Percentiles rank a stretch among this genome's conserved stretches.
phyloP scores from a whole-genome alignment of 2,329 filamentous ascomycete genomes.

The Aspergillus latus region DNA sequence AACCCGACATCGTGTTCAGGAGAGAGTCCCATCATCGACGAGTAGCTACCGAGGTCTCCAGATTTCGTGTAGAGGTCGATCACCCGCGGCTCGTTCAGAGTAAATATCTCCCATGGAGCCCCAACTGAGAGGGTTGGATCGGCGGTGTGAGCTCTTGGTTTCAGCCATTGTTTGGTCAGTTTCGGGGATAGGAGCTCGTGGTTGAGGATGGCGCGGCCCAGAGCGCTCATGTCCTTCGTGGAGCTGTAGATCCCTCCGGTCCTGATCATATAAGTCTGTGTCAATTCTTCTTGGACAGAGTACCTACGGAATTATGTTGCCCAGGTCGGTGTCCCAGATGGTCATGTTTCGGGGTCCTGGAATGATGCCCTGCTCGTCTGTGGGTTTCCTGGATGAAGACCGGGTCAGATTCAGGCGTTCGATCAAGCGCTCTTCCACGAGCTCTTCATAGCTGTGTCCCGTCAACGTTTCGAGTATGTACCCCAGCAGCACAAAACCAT shows the following conservation, averaged over 20 bases:
- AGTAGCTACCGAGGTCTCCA: slow-evolving; percentile 28
- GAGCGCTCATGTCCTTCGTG: slow-evolving; percentile 40
- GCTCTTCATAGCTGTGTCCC: slow-evolving; percentile 34
- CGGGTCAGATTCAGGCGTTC: slow-evolving; percentile 43
- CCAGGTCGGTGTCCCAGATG: slow-evolving; percentile 39
- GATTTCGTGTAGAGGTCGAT: slow-evolving; percentile 29
- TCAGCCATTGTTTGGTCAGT: slow-evolving; percentile 50
- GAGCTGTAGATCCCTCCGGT: slow-evolving; percentile 49
- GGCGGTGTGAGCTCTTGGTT: slow-evolving; percentile 41
- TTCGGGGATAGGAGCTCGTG: slow-evolving; percentile 37
- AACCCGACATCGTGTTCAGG: slow-evolving; percentile 30
- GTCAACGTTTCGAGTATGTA: slow-evolving; percentile 44
- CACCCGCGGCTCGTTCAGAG: slow-evolving; percentile 16
- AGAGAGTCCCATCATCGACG: slow-evolving; percentile 24
- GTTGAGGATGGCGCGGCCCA: slow-evolving; percentile 48
- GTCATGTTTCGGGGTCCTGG: slow-evolving; percentile 30
- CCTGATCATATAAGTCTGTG: slow-evolving; percentile 12
- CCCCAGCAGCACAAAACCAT: slow-evolving; percentile 36
- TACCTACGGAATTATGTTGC: slow-evolving; percentile 45
- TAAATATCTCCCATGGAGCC: slow-evolving; percentile 47
- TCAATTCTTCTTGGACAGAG: too few species aligned
- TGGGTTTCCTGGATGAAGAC: slow-evolving; percentile 26
- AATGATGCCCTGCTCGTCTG: slow-evolving; percentile 33
- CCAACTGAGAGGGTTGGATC: slow-evolving; percentile 42
- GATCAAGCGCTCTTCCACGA: slow-evolving; percentile 39